Conservation (phyloP, 345 rosid species). For the Microthlaspi erraticum region DNA sequence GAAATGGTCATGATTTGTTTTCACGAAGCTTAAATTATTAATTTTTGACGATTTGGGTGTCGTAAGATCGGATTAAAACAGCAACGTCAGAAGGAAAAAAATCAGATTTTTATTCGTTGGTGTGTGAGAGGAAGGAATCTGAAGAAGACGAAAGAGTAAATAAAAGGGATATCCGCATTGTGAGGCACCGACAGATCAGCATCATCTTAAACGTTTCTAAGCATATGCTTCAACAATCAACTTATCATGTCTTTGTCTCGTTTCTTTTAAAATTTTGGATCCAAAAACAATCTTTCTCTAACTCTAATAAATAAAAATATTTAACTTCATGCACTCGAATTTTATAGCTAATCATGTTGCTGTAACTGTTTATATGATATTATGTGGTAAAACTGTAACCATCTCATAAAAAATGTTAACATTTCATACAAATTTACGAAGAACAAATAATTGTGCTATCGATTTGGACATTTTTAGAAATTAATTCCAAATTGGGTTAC, state of each 20-base stretch:
- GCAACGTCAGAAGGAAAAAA: conserved; percentile 19
- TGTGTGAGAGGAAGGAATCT: conserved; percentile 14
- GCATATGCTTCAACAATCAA: conserved; percentile 39
- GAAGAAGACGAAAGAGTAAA: conserved; percentile 15
- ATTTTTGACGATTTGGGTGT: conserved; percentile 11
- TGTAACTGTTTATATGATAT: background rate
- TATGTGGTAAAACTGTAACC: background rate
- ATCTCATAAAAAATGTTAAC: background rate
- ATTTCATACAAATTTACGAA: background rate
- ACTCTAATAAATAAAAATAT: no score
- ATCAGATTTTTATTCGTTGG: background rate
- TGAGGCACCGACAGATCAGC: conserved; percentile 34
- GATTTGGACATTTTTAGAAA: background rate
- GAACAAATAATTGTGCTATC: background rate
- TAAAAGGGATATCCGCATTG: conserved; percentile 30
- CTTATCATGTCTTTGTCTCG: background rate
- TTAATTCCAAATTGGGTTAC: background rate
- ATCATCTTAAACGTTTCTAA: conserved; percentile 24
- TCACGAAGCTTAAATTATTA: background rate
- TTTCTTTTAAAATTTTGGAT: background rate
- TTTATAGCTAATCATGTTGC: background rate
- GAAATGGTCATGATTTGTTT: conserved; percentile 40
- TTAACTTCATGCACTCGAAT: background rate
- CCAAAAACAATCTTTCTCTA: background rate
- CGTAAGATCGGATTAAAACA: conserved; percentile 33